Evolutionary conservation across 768 basidiomycete genomes (phyloP).

Genomic region (Panus rudis): DNA sequence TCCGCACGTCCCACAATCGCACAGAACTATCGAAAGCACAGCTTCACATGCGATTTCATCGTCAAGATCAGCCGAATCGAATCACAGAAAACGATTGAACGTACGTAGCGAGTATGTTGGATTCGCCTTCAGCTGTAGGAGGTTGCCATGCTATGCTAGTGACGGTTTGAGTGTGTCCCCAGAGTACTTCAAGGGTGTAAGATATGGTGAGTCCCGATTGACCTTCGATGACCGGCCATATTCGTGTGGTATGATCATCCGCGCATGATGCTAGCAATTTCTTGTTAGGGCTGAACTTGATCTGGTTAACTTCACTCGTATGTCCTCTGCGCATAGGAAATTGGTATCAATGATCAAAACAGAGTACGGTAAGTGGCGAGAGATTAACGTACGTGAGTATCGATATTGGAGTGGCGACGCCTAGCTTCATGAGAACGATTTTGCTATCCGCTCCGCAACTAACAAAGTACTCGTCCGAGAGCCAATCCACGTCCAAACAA

Average conservation of each 20-base stretch:
- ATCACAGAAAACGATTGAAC: conserved; percentile 16
- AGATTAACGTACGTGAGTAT: conserved; percentile 58
- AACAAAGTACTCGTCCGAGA: conserved; percentile 62
- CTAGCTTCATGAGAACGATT: conserved; percentile 55
- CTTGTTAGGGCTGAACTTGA: conserved; percentile 58
- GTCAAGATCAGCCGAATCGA: conserved; percentile 1
- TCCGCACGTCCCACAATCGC: conserved; percentile 81
- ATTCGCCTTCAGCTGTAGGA: conserved; percentile 34
- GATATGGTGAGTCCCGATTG: conserved; percentile 21
- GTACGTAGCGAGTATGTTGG: conserved; percentile 69
- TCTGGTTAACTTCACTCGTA: conserved; percentile 68
- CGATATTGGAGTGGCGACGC: conserved; percentile 45
- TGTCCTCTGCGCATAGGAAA: conserved; percentile 49
- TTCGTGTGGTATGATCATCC: conserved; percentile 70
- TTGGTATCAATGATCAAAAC: neutral
- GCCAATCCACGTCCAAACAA: conserved; percentile 78
- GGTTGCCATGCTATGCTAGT: conserved; percentile 70
- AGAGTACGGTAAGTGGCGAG: neutral
- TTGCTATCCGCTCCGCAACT: conserved; percentile 66
- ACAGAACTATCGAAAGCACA: conserved; percentile 58
- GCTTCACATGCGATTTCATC: too few relatives aligned
- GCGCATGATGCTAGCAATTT: conserved; percentile 75
- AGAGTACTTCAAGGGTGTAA: conserved; percentile 36
- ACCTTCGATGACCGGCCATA: conserved; percentile 62
- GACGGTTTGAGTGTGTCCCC: conserved; percentile 62